Base-by-base conservation (phyloP, 2,329 filamentous ascomycete species). In the Ophiostoma piceae region DNA sequence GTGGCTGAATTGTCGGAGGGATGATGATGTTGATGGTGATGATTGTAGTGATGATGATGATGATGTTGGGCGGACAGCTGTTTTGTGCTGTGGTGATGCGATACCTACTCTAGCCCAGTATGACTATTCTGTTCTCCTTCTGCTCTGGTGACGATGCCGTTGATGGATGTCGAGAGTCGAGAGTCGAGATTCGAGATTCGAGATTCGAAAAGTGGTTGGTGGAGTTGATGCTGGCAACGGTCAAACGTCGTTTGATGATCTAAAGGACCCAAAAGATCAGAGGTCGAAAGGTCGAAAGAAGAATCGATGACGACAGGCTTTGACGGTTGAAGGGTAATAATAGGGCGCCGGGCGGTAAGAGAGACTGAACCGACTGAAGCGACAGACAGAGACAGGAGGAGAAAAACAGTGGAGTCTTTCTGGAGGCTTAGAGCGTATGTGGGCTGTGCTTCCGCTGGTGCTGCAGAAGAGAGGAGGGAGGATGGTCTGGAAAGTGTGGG, bases 291-390 rank as follows among this genome's bases (percentile, higher is more conserved):
- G 22, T 57, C 51, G 22, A 43, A 54, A 67, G 6, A n/a, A 66
- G 60, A 51, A 67, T 32, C 41, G 41, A 32, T 37, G 37, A 66
- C 32, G 37, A 68, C 51, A 57, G 22, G 51, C n/a, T 57, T 57
- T 57, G 43, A 47, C 43, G 43, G 43, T 47, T 26, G 39, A 37
- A 67, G 29, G 22, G n/a, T 64, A 32, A 32, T 47, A 41, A 16
- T n/a, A 32, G 22, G 57, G 26, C 22, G 51, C 14, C 22, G 26
- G 57, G 57, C 57, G 57, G 57, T 62, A 62, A 62, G 57, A 62
- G 26, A 12, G 39, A 41, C 11, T 41, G 35, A 11, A 54, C 16
- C 41, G 41, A 43, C 41, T n/a, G 47, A 54, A 57, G 22, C 51
- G 51, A 54, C 51, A 26, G 51, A 54, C 9, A 54, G 51, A 16